Conservation (phyloP, 305 asterid species). For the Solanum hybrid region DNA sequence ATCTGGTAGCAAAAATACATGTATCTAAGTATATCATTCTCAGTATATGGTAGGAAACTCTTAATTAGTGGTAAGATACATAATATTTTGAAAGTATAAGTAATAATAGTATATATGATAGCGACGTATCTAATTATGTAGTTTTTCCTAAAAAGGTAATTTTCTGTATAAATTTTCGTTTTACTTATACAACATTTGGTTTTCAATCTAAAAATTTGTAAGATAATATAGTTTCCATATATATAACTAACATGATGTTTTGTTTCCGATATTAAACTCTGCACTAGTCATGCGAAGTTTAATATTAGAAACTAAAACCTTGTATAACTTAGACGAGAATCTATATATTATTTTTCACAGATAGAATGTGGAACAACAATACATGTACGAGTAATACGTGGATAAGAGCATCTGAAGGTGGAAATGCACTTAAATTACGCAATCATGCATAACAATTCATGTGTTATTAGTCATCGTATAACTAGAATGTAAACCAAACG, state of each 20-base stretch:
- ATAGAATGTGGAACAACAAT: not conserved
- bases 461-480: not conserved
- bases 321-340: not conserved
- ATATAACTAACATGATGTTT: not conserved
- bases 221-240: not conserved
- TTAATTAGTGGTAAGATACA: not conserved
- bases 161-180: too few relatives aligned
- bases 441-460: not conserved
- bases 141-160: too few relatives aligned
- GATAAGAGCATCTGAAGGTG: not conserved
- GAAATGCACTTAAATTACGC: not conserved
- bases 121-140: not conserved
- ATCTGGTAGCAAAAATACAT: not conserved
- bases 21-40: too few relatives aligned
- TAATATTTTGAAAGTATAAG: not conserved
- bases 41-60: not conserved
- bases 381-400: not conserved
- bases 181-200: not conserved
- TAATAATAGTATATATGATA: too few relatives aligned
- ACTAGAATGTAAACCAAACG: not conserved
- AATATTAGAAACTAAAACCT: not conserved
- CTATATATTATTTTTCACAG: not conserved
- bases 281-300: not conserved
- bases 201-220: not conserved
- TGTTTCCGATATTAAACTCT: not conserved